phyloP scores from a whole-genome alignment of 2,329 filamentous ascomycete genomes.

The Aspergillus cejpii region DNA sequence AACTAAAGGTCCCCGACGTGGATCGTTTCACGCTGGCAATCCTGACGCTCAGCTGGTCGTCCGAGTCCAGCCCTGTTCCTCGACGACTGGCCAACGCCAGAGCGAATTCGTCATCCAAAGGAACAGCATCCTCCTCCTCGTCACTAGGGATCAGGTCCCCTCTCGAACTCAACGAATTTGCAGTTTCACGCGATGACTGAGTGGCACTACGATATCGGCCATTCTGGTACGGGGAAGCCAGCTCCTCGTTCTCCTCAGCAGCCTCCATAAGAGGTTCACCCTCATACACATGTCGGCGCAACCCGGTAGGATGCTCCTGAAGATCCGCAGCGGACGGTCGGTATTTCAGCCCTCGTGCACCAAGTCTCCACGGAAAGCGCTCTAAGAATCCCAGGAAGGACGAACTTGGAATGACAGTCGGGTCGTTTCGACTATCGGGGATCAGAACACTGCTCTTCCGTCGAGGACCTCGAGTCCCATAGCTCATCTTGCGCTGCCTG shows the following conservation, averaged over 20 bases:
- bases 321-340: constrained; percentile 85
- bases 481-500: constrained; percentile 79
- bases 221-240: constrained; percentile 12
- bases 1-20: constrained; percentile 44
- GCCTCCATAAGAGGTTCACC: constrained; percentile 64
- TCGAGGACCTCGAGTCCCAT: constrained; percentile 62
- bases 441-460: constrained; percentile 51
- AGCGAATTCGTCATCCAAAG: constrained; percentile 85
- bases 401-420: constrained; percentile 83
- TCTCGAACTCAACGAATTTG: constrained; percentile 76
- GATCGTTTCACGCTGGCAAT: constrained; percentile 37
- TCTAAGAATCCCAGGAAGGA: constrained; percentile 79
- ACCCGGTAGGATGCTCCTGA: constrained; percentile 71
- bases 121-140: constrained; percentile 88
- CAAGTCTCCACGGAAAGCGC: constrained; percentile 75
- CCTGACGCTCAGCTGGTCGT: constrained; percentile 65
- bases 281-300: constrained; percentile 47
- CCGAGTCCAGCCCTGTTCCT: constrained; percentile 51
- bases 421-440: constrained; percentile 55
- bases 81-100: constrained; percentile 65
- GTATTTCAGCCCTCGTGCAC: constrained; percentile 71
- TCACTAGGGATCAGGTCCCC: constrained; percentile 90
- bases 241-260: constrained; percentile 43
- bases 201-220: constrained; percentile 66
- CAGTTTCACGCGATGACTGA: constrained; percentile 69